Evolutionary conservation across 495 filamentous ascomycete species (phyloP).

Genomic region (Neurospora sp.): DNA sequence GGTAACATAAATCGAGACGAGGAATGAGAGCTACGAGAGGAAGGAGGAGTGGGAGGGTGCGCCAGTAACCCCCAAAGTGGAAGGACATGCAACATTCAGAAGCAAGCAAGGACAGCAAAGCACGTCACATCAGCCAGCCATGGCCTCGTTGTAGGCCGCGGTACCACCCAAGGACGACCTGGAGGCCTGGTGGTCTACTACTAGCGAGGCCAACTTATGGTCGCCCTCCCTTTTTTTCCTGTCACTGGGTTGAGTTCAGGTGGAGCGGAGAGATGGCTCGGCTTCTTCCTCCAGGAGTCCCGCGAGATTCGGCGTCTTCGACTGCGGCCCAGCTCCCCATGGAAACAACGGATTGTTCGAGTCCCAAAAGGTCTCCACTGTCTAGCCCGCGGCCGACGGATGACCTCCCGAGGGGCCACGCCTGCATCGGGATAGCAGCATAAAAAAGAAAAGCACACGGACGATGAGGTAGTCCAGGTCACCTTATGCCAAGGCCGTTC

Average conservation of each 20-base stretch:
- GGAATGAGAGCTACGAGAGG: constrained; percentile 3
- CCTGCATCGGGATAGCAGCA: background rate
- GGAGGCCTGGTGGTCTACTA: background rate
- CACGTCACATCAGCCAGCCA: constrained; percentile 9
- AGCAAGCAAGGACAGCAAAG: constrained; percentile 10
- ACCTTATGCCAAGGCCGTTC: background rate
- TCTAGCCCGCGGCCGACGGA: background rate
- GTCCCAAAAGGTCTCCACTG: background rate
- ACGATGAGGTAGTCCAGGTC: background rate
- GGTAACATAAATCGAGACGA: constrained; percentile 12
- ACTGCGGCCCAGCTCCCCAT: background rate
- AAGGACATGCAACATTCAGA: background rate
- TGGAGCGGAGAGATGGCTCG: background rate
- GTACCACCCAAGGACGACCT: background rate
- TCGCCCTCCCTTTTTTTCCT: background rate
- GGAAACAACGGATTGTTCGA: background rate
- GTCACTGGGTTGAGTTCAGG: background rate
- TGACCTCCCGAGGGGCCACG: background rate
- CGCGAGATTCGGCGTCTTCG: background rate
- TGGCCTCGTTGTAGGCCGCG: background rate
- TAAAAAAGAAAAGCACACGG: background rate
- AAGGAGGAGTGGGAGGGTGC: constrained; percentile 2
- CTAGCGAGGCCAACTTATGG: background rate
- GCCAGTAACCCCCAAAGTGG: constrained; percentile 5
- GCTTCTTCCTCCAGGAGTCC: background rate